Conservation (phyloP, 1,139 yeast genomes). For the Lodderomyces parapsilosis region DNA sequence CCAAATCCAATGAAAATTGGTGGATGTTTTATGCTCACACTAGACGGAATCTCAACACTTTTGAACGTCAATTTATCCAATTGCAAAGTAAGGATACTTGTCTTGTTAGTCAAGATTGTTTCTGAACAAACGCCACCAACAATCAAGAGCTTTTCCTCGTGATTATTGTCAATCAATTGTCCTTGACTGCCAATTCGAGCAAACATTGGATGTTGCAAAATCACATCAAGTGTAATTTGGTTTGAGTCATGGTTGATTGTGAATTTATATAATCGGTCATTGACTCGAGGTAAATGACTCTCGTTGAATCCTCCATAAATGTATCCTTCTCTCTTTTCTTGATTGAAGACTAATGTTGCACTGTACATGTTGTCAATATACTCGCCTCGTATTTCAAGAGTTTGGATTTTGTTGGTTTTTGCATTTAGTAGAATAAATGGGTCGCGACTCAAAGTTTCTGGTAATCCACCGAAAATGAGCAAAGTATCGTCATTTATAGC, state of each 20-base stretch:
- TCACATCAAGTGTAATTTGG: not conserved
- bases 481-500: constrained; percentile 30
- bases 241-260: constrained; percentile 13
- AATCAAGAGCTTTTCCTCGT: constrained; percentile 35
- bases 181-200: constrained; percentile 50
- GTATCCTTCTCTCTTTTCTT: constrained; percentile 31
- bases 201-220: constrained; percentile 13
- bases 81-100: constrained; percentile 17
- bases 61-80: constrained; percentile 18
- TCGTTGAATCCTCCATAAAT: constrained; percentile 55
- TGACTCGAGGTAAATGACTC: constrained; percentile 32
- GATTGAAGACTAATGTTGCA: constrained; percentile 35
- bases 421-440: constrained; percentile 22
- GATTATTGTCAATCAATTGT: constrained; percentile 20
- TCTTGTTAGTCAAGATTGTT: constrained; percentile 33
- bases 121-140: constrained; percentile 62
- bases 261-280: constrained; percentile 33
- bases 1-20: constrained; percentile 67
- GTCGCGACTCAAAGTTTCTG: constrained; percentile 11
- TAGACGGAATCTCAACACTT: constrained; percentile 28
- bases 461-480: constrained; percentile 47
- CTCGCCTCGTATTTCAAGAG: constrained; percentile 18
- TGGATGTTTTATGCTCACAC: constrained; percentile 34
- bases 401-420: constrained; percentile 14
- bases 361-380: constrained; percentile 22